phyloP scores from a whole-genome alignment of 2,329 filamentous ascomycete genomes.

The Fusarium denticulatum region DNA sequence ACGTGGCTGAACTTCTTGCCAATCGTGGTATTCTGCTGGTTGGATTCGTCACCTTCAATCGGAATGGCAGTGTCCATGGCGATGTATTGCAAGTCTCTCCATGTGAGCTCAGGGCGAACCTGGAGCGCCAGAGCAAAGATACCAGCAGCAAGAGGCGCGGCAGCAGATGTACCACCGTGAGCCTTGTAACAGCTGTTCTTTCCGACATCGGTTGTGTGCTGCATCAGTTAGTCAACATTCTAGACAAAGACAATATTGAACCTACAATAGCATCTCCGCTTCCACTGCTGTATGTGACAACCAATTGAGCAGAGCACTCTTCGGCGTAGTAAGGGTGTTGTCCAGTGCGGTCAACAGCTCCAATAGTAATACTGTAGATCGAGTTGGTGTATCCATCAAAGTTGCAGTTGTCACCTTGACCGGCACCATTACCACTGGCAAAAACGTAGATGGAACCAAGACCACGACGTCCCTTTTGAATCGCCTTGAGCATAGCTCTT shows the following conservation, averaged over 20 bases:
- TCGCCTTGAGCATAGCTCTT: constrained; percentile 88
- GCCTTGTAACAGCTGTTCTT: constrained; percentile 77
- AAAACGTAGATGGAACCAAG: constrained; percentile 96
- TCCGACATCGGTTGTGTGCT: constrained; percentile 95
- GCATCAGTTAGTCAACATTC: constrained; percentile 10
- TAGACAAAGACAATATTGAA: constrained; percentile 13
- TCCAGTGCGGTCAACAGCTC: constrained; percentile 87
- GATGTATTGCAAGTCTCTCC: constrained; percentile 95
- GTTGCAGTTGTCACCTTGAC: constrained; percentile 93
- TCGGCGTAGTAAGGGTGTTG: constrained; percentile 97
- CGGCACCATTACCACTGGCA: constrained; percentile 90
- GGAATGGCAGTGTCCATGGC: constrained; percentile 85
- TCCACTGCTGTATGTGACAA: constrained; percentile 96
- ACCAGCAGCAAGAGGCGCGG: constrained; percentile 90
- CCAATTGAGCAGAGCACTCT: constrained; percentile 92
- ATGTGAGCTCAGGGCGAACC: constrained; percentile 85
- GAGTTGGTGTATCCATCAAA: constrained; percentile 99
- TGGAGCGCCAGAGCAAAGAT: constrained; percentile 90
- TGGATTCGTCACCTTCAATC: constrained; percentile 73
- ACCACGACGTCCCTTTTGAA: constrained; percentile 86
- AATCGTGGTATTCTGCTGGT: constrained; percentile 84
- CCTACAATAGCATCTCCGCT: constrained; percentile 82
- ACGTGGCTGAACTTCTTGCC: constrained; percentile 93
- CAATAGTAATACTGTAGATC: constrained; percentile 98
- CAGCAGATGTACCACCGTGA: constrained; percentile 97